Evolutionary conservation across 768 basidiomycete species (phyloP).

Genomic region (Crepidotus variabilis): DNA sequence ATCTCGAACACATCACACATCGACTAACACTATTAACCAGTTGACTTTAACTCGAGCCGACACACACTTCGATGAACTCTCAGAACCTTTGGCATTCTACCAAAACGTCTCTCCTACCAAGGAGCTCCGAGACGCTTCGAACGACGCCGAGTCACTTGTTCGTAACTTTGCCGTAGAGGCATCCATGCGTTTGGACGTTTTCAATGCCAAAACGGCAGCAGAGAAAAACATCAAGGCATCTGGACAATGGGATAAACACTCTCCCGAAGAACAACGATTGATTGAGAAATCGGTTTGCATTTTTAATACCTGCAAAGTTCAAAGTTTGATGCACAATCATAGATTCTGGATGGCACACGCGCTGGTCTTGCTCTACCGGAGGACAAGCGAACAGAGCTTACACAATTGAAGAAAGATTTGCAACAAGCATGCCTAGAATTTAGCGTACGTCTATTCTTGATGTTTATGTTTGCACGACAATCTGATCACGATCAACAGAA

Average conservation of each 20-base stretch:
- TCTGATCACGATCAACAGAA: conserved; percentile 39
- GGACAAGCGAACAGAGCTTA: conserved; percentile 53
- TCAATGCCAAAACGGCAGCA: conserved; percentile 65
- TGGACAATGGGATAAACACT: conserved; percentile 58
- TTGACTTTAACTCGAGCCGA: conserved; percentile 58
- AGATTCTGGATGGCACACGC: conserved; percentile 74
- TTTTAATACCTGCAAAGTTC: background rate
- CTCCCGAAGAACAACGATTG: conserved; percentile 67
- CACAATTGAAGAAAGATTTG: conserved; percentile 67
- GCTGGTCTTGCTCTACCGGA: conserved; percentile 74
- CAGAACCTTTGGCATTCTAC: conserved; percentile 71
- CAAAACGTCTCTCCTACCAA: conserved; percentile 77
- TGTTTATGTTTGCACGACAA: conserved; percentile 28
- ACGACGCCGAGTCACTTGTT: conserved; percentile 63
- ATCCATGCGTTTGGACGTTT: conserved; percentile 81
- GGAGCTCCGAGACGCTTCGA: conserved; percentile 79
- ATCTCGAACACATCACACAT: background rate
- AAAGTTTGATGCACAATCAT: background rate
- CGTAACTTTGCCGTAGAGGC: conserved; percentile 73
- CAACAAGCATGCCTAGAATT: conserved; percentile 78
- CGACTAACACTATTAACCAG: conserved; percentile 30
- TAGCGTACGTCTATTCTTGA: conserved; percentile 42
- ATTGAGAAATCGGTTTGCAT: conserved; percentile 66
- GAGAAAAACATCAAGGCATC: conserved; percentile 64
- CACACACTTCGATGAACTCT: conserved; percentile 42